Evolutionary conservation across 2,329 filamentous ascomycete genomes (phyloP).

Genomic region (Trichothecium roseum): DNA sequence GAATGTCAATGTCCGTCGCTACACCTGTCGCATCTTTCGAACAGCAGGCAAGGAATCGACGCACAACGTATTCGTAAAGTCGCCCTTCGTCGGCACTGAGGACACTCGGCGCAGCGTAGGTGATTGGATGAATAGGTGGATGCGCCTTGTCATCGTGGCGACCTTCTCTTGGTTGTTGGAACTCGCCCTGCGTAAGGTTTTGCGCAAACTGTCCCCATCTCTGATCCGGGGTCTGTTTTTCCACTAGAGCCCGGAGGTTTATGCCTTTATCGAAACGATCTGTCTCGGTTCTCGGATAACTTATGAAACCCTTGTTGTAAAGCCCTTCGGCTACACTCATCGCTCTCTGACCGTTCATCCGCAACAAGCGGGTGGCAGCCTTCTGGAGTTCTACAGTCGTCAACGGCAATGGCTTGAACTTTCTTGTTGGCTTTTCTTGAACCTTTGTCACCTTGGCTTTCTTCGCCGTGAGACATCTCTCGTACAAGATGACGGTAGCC

Average conservation of each 20-base stretch:
- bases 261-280: slow-evolving; percentile 90
- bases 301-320: slow-evolving; percentile 93
- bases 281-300: slow-evolving; percentile 94
- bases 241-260: slow-evolving; percentile 67
- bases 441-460: slow-evolving; percentile 74
- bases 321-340: slow-evolving; percentile 82
- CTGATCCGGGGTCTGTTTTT: slow-evolving; percentile 70
- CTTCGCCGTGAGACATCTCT: slow-evolving; percentile 69
- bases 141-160: slow-evolving; percentile 93
- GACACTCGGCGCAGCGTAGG: slow-evolving; percentile 61
- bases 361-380: slow-evolving; percentile 78
- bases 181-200: slow-evolving; percentile 62
- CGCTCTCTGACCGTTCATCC: slow-evolving; percentile 82
- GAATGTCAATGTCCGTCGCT: slow-evolving; percentile 73
- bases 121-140: slow-evolving; percentile 91
- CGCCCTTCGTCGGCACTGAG: slow-evolving; percentile 57
- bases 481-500: slow-evolving; percentile 70
- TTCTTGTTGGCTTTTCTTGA: slow-evolving; percentile 81
- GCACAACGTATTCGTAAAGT: slow-evolving; percentile 86
- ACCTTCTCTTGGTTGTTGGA: slow-evolving; percentile 72
- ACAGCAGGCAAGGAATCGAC: slow-evolving; percentile 90
- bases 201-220: slow-evolving; percentile 77
- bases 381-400: slow-evolving; percentile 97
- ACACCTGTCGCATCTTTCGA: slow-evolving; percentile 86
- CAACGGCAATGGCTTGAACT: slow-evolving; percentile 86